Evolutionary conservation across 352 stramenopile genomes (phyloP).

Genomic region (Globisporangium yorkense): DNA sequence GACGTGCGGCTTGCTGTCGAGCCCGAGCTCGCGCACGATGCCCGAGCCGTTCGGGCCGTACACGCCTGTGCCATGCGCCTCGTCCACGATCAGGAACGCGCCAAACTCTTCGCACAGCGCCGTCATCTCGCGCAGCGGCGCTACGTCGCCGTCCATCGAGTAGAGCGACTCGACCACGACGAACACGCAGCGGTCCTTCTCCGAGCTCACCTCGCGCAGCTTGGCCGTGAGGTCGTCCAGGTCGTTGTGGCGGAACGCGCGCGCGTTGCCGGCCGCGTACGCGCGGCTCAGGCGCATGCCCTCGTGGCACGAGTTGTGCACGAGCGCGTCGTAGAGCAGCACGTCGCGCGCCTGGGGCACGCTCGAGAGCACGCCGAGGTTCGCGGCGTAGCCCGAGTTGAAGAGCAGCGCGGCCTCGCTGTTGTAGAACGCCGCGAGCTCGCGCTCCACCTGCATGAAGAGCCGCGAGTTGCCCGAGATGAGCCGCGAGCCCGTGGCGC

Average conservation of each 20-base stretch:
- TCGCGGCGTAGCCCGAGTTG: conserved; percentile 96
- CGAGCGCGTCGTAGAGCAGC: conserved; percentile 95
- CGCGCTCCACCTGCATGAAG: conserved; percentile 85
- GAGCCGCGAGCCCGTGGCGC: conserved; percentile 89
- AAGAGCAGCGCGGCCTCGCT: conserved; percentile 91
- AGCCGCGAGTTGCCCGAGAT: conserved; percentile 92
- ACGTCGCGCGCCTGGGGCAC: conserved; percentile 85
- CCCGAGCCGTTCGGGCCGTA: conserved; percentile 80
- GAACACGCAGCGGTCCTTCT: conserved; percentile 61
- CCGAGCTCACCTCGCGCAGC: neutral
- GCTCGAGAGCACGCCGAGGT: conserved; percentile 92
- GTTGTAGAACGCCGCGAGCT: conserved; percentile 85
- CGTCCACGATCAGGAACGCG: conserved; percentile 94
- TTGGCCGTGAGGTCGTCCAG: conserved; percentile 58
- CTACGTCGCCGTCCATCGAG: conserved; percentile 97
- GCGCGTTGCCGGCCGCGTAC: conserved; percentile 32
- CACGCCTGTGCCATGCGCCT: conserved; percentile 93
- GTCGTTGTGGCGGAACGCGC: conserved; percentile 92
- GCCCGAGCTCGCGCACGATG: conserved; percentile 49
- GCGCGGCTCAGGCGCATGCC: conserved; percentile 86
- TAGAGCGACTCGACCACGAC: conserved; percentile 98
- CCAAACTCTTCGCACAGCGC: conserved; percentile 70
- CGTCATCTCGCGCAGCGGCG: conserved; percentile 84
- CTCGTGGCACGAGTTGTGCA: conserved; percentile 96
- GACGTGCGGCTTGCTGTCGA: conserved; percentile 73